Evolutionary conservation across 2,329 filamentous ascomycete genomes (phyloP).

Genomic region (Fusarium devonianum): DNA sequence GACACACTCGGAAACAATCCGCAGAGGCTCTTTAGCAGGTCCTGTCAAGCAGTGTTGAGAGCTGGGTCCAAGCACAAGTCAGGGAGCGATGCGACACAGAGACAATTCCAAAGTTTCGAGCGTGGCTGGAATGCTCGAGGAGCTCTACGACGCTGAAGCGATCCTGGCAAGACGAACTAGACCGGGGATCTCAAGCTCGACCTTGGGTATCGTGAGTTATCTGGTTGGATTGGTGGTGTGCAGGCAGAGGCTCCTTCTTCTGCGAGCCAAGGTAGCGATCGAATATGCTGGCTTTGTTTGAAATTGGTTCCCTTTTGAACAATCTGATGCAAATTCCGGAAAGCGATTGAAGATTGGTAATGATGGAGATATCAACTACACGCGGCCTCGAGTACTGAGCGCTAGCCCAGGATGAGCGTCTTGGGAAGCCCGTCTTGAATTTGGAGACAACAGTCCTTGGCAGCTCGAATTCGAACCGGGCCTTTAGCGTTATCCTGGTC

Average conservation of each 20-base stretch:
- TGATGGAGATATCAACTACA: slow-evolving; percentile 34
- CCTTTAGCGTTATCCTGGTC: slow-evolving; percentile 27
- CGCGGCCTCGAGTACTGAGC: slow-evolving; percentile 25
- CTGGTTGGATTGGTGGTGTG: slow-evolving; percentile 18
- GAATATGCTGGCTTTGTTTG: slow-evolving; percentile 42
- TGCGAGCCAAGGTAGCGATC: slow-evolving; percentile 46
- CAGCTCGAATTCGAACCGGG: slow-evolving; percentile 12
- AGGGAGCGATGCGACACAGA: slow-evolving; percentile 27
- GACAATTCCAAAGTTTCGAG: slow-evolving; percentile 28
- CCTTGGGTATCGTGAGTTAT: slow-evolving; percentile 10
- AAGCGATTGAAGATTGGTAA: slow-evolving; percentile 47
- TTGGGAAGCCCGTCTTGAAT: slow-evolving; percentile 19
- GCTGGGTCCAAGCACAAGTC: slow-evolving; percentile 15
- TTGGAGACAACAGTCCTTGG: slow-evolving; percentile 24
- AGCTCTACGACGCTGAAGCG: slow-evolving; percentile 33
- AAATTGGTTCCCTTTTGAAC: slow-evolving; percentile 28
- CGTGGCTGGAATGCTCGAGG: slow-evolving; percentile 21
- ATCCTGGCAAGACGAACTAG: slow-evolving; percentile 19
- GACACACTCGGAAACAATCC: slow-evolving; percentile 25
- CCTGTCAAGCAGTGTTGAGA: slow-evolving; percentile 17
- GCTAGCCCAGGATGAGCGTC: slow-evolving; percentile 19
- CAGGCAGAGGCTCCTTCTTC: slow-evolving; percentile 21
- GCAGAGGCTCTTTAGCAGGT: slow-evolving; percentile 17
- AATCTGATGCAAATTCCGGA: slow-evolving; percentile 23
- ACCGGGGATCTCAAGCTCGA: slow-evolving; percentile 21